Evolutionary conservation across 2,329 filamentous ascomycete genomes (phyloP).

Genomic region (Pyrenochaeta sp.): DNA sequence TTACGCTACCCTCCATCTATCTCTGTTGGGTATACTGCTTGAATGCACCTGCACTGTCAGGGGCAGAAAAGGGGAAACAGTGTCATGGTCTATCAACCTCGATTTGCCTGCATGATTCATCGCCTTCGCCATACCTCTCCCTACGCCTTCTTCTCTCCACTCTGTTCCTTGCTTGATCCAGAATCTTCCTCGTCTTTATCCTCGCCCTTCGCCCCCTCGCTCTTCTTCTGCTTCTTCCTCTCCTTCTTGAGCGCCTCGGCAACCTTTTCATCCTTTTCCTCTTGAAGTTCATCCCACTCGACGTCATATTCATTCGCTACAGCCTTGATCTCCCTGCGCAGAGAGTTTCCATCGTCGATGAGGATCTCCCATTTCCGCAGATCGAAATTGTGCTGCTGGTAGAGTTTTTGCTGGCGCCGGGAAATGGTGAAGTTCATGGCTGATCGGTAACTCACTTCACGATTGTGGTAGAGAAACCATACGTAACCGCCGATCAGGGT

Average conservation of each 20-base stretch:
- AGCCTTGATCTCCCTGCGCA: slow-evolving; percentile 79
- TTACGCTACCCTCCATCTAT: no score
- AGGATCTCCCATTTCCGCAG: slow-evolving; percentile 77
- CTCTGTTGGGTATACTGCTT: no score
- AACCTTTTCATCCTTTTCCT: slow-evolving; percentile 72
- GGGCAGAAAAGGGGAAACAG: no score
- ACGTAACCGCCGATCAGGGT: slow-evolving; percentile 90
- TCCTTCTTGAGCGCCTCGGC: slow-evolving; percentile 61
- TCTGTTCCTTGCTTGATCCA: no score
- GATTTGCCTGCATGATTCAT: no score
- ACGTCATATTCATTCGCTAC: slow-evolving; percentile 89
- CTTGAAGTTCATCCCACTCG: slow-evolving; percentile 81
- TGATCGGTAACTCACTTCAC: slow-evolving; percentile 84
- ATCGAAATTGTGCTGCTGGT: slow-evolving; percentile 78
- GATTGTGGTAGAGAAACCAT: slow-evolving; percentile 93
- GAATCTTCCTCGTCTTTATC: slow-evolving; percentile 44
- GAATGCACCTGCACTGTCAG: no score
- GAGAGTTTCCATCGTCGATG: slow-evolving; percentile 78
- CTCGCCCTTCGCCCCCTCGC: slow-evolving; percentile 44
- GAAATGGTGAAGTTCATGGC: slow-evolving; percentile 88
- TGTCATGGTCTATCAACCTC: no score
- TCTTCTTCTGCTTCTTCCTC: slow-evolving; percentile 47
- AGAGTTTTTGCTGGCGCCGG: slow-evolving; percentile 76
- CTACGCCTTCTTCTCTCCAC: slow-evolving; percentile 8
- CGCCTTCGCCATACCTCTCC: no score